phyloP scores from a whole-genome alignment of 108 stramenopile genomes.

The Epithemia pelagica region DNA sequence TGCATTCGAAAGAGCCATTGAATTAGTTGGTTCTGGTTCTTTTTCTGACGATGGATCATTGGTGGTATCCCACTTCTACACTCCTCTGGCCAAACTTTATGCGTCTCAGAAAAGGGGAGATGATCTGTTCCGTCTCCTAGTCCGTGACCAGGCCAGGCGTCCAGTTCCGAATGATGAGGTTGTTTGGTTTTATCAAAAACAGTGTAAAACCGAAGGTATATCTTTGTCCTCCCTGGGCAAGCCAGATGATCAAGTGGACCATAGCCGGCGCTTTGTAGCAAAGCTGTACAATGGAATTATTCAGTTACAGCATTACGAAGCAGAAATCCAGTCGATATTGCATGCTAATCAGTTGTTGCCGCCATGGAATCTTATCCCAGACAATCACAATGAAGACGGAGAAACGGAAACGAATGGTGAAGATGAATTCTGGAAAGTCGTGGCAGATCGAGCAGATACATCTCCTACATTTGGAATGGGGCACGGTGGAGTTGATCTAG shows the following conservation, averaged over 20 bases:
- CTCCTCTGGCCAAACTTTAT: constrained; percentile 7
- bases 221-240: neutral
- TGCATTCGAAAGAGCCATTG: constrained; percentile 43
- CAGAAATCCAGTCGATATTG: constrained; percentile 73
- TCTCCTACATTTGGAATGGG: constrained; percentile 38
- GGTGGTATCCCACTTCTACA: constrained; percentile 36
- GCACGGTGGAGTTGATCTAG: constrained; percentile 45
- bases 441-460: constrained; percentile 3
- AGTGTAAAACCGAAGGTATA: constrained; percentile 16
- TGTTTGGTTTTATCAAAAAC: constrained; percentile 15
- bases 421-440: constrained; percentile 21
- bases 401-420: constrained; percentile 12
- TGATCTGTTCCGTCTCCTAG: neutral
- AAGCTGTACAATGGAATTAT: constrained; percentile 29
- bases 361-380: constrained; percentile 2
- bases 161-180: constrained; percentile 32
- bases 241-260: constrained; percentile 24
- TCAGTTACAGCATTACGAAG: constrained; percentile 31
- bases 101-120: constrained; percentile 4
- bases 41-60: constrained; percentile 48
- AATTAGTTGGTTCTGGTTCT: constrained; percentile 54
- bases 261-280: constrained; percentile 31
- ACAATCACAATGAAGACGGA: neutral
- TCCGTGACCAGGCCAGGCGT: neutral
- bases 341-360: constrained; percentile 37